These are phyloP conservation scores for Lactarius vividus DNA, from an alignment of 768 basidiomycete species.

Conservation along the genomic window DNA sequence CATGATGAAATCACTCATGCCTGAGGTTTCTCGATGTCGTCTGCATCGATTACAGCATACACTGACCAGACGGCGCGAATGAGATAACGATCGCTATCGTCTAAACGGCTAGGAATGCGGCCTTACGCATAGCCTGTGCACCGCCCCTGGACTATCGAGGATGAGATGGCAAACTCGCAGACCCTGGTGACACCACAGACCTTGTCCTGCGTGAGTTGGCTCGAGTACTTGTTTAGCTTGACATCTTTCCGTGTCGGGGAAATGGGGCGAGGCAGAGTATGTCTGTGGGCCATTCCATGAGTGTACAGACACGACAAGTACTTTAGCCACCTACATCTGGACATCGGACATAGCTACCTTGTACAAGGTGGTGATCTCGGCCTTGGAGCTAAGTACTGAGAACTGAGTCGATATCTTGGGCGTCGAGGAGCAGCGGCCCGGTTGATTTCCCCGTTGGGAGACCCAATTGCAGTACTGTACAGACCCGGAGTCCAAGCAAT, in stretches of 20 bases:
- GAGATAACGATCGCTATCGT: not conserved
- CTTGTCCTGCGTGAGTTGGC: slow-evolving; percentile 75
- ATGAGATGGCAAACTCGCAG: not conserved
- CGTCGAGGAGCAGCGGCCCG: not conserved
- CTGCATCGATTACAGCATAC: slow-evolving; percentile 71
- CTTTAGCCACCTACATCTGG: slow-evolving; percentile 19
- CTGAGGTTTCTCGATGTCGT: slow-evolving; percentile 85
- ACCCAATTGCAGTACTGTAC: too few species aligned
- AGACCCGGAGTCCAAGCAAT: too few species aligned
- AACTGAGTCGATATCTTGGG: too few species aligned
- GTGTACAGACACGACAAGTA: not conserved
- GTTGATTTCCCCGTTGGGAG: not conserved
- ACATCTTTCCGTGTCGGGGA: slow-evolving; percentile 36
- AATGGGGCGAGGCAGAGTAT: slow-evolving; percentile 39
- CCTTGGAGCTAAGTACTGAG: not conserved
- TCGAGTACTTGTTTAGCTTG: slow-evolving; percentile 72
- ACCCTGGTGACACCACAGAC: slow-evolving; percentile 35
- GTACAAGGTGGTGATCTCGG: not conserved
- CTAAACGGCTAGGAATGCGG: not conserved
- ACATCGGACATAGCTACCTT: slow-evolving; percentile 24
- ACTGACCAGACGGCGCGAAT: slow-evolving; percentile 41
- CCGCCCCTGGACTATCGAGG: slow-evolving; percentile 55
- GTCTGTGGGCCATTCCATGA: slow-evolving; percentile 33
- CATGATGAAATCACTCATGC: slow-evolving; percentile 36
- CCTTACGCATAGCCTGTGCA: slow-evolving; percentile 84